Evolutionary conservation across 2,329 filamentous ascomycete genomes (phyloP).

Genomic region (Chalaropsis ovoidea): DNA sequence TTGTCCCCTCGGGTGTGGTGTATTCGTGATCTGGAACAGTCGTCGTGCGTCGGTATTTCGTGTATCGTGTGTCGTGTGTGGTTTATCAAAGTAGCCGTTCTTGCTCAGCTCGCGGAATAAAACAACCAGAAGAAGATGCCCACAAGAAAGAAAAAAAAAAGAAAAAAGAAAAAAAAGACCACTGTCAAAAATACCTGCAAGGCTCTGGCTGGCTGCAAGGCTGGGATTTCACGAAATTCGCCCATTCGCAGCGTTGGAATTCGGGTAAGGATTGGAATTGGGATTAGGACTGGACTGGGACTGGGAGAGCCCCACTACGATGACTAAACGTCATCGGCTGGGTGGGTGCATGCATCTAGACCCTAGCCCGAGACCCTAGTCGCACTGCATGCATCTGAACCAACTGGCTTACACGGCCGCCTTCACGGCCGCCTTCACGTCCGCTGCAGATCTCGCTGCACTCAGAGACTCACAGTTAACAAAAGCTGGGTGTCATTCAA

Average conservation of each 20-base stretch:
- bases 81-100: too few relatives aligned
- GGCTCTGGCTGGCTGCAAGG: neutral
- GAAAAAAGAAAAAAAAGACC: neutral
- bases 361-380: neutral
- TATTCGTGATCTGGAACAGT: neutral
- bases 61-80: too few relatives aligned
- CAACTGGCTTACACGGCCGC: neutral
- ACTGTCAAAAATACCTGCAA: too few relatives aligned
- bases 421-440: neutral
- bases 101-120: neutral
- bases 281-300: neutral
- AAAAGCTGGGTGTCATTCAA: neutral
- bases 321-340: conserved; percentile 16
- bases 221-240: neutral
- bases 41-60: too few relatives aligned
- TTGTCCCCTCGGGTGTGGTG: too few relatives aligned
- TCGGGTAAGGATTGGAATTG: neutral
- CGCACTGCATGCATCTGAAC: neutral
- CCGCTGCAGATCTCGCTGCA: too few relatives aligned
- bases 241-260: neutral
- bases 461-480: neutral
- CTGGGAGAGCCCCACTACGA: conserved; percentile 12
- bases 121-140: neutral
- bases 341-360: neutral
- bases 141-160: neutral